phyloP scores from a whole-genome alignment of 2,329 filamentous ascomycete genomes.

The Aspergillus nomiae region DNA sequence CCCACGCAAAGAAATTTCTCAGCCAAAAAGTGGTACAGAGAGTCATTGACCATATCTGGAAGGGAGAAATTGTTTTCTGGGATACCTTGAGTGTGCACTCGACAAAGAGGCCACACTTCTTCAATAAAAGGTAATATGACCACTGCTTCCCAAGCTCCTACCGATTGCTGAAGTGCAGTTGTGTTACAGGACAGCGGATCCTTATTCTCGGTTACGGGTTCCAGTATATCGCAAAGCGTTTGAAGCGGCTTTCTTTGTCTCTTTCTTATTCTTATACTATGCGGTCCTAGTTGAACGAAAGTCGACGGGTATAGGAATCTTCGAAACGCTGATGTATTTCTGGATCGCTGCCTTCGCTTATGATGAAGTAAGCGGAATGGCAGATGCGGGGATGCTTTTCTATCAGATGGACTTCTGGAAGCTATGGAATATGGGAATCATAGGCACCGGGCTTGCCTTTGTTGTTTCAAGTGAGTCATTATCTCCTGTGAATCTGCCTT shows the following conservation, averaged over 20 bases:
- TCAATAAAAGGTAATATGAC: constrained; percentile 58
- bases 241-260: constrained; percentile 77
- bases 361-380: constrained; percentile 81
- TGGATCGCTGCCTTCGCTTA: constrained; percentile 89
- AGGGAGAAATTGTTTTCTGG: constrained; percentile 86
- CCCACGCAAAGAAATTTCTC: constrained; percentile 80
- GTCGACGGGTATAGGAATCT: constrained; percentile 63
- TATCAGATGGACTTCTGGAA: constrained; percentile 85
- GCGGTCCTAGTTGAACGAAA: constrained; percentile 77
- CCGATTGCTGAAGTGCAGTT: constrained; percentile 1
- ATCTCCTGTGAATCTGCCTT: constrained; percentile 24
- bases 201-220: constrained; percentile 74
- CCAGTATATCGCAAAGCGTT: constrained; percentile 83
- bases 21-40: constrained; percentile 79
- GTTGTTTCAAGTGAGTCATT: constrained; percentile 66
- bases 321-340: constrained; percentile 75
- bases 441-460: constrained; percentile 71
- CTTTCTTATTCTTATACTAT: constrained; percentile 80
- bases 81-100: constrained; percentile 72
- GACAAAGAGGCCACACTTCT: constrained; percentile 74
- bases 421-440: constrained; percentile 72
- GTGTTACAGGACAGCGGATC: constrained; percentile 61
- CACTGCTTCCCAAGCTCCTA: not conserved
- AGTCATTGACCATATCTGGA: constrained; percentile 82
- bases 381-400: constrained; percentile 83